Percentiles rank a stretch among this genome's conserved stretches.
Evolutionary conservation across 306 rosid genomes (phyloP).

Genomic region (Echinosophora koreensis): DNA sequence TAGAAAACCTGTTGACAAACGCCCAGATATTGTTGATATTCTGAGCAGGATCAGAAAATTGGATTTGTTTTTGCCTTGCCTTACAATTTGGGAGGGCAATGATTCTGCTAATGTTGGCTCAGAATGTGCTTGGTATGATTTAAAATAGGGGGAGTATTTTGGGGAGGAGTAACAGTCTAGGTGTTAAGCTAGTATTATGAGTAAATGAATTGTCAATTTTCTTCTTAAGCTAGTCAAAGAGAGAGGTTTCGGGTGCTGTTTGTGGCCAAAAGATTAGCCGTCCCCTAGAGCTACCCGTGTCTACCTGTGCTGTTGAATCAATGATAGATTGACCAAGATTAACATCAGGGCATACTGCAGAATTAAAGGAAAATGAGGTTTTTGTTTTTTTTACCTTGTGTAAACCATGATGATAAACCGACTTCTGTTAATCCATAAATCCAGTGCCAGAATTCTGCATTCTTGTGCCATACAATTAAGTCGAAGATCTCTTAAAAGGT

Average conservation of each 20-base stretch:
- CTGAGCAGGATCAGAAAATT: conserved; percentile 1
- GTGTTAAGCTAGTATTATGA: not conserved
- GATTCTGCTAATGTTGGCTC: not conserved
- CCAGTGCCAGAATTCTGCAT: conserved; percentile 5
- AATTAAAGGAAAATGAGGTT: not conserved
- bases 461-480: conserved; percentile 1
- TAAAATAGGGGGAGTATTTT: not conserved
- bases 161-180: not conserved
- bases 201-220: not conserved
- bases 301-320: not conserved
- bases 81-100: not conserved
- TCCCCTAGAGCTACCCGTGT: not conserved
- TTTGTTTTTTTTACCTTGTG: not conserved
- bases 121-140: not conserved
- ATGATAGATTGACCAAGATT: not conserved
- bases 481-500: not conserved
- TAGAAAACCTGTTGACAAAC: not conserved
- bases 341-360: not conserved
- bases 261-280: not conserved
- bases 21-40: not conserved
- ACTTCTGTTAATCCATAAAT: not conserved
- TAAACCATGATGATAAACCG: not conserved
- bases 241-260: not conserved
- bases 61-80: too few species aligned
- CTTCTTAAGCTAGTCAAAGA: not conserved